Evolutionary conservation across 2,329 filamentous ascomycete species (phyloP).

Genomic region (Periconia macrospinosa): DNA sequence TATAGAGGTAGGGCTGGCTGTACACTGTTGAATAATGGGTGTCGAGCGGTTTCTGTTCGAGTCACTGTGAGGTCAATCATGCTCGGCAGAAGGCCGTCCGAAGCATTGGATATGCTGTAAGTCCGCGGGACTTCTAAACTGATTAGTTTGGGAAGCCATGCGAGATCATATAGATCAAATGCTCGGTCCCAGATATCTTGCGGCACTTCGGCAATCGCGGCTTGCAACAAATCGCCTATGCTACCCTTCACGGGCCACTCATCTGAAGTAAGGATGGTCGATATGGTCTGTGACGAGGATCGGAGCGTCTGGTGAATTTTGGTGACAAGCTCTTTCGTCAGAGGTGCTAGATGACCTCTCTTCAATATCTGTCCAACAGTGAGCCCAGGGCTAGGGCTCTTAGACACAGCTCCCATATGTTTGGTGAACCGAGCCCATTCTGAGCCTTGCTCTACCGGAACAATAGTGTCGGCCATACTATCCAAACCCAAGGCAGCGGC

Average conservation of each 20-base stretch:
- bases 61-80: constrained; percentile 56
- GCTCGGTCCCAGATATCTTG: constrained; percentile 55
- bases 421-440: constrained; percentile 53
- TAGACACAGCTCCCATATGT: constrained; percentile 48
- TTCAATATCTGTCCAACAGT: constrained; percentile 55
- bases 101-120: constrained; percentile 57
- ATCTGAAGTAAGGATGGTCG: constrained; percentile 53
- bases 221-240: constrained; percentile 55
- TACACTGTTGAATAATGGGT: constrained; percentile 42
- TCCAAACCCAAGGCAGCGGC: constrained; percentile 54
- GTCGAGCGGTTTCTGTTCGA: constrained; percentile 43
- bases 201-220: constrained; percentile 53
- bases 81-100: constrained; percentile 53
- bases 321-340: constrained; percentile 56
- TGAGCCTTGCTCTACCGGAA: constrained; percentile 40
- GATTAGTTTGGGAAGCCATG: constrained; percentile 53
- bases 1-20: constrained; percentile 42
- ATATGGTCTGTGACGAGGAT: constrained; percentile 54
- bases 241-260: constrained; percentile 58
- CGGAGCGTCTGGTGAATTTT: constrained; percentile 51
- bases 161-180: constrained; percentile 48
- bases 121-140: constrained; percentile 56
- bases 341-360: constrained; percentile 55
- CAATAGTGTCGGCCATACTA: constrained; percentile 45
- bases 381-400: constrained; percentile 25